Evolutionary conservation across 2,329 filamentous ascomycete genomes (phyloP), one percentile per base, ranked within the genome.

Genomic region (Didymella keratinophila): DNA sequence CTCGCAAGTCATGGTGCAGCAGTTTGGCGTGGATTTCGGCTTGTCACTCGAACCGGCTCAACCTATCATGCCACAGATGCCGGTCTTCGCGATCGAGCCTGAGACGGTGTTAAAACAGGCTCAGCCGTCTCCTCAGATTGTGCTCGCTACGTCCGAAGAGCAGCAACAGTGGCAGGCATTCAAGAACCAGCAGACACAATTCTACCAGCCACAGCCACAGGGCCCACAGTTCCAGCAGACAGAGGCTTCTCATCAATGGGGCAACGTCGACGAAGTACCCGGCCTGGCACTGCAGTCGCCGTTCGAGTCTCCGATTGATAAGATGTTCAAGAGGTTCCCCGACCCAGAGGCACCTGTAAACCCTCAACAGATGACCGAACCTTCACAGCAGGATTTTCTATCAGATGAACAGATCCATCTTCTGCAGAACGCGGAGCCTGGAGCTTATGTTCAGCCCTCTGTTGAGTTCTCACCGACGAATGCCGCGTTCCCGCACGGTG

Each of bases 81-180:
- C 21, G 27, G 11, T n/a, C 6, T 32, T 25, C 28, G 27, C 41
- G 20, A 18, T 41, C 2, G 32, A 27, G 9, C 51, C 42, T 27
- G 23, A 41, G 32, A 44, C 18, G 10, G 2, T 41, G 12, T 20
- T 41, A 3, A 14, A 41, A 5, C 23, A 46, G 1, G 18, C 25
- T 34, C 34, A 25, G 20, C 4, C 10, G 16, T 28, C 23, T 37
- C 20, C 12, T 21, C 52, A 36, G 36, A 43, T 30, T 2, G 23
- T 23, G 11, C 20, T 27, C 42, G 14, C 27, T 25, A n/a, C 21
- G 8, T 6, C 9, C 14, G 34, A 36, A 10, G 36, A 47, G 8
- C 27, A 52, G 36, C 47, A 52, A 12, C 20, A 25, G 16, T 46
- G 18, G 47, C 47, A 50, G 11, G 36, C 32, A 10, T 36, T 28